Percentiles rank a stretch among this genome's conserved stretches.
phyloP scores from a whole-genome alignment of 768 basidiomycete genomes.

The Boletus rufocinnamomeus region DNA sequence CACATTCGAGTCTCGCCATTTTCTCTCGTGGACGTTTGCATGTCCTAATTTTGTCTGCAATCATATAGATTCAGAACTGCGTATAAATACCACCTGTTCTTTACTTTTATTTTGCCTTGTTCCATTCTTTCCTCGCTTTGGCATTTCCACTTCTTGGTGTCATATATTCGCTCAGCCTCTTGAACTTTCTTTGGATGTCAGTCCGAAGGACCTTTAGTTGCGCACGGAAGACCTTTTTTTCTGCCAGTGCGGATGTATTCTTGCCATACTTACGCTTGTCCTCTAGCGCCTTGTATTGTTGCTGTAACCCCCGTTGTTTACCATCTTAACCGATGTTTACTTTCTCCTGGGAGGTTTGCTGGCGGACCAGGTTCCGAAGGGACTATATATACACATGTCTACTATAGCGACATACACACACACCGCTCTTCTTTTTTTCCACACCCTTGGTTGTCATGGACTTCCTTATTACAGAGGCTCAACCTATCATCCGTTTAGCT shows the following conservation, averaged over 20 bases:
- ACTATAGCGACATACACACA: not conserved
- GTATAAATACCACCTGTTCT: conserved; percentile 18
- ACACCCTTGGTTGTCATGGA: not conserved
- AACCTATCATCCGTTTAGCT: not conserved
- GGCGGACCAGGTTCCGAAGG: conserved; percentile 1
- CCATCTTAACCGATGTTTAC: not conserved
- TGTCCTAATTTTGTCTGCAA: not conserved
- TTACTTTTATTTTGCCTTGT: not conserved
- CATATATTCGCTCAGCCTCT: not conserved
- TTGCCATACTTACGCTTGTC: not conserved
- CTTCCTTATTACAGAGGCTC: not conserved
- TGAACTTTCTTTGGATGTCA: not conserved
- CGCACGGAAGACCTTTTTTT: not conserved
- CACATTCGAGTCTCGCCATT: not conserved
- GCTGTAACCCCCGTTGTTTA: not conserved
- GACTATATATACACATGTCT: not conserved
- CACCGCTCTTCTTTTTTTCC: too few species aligned
- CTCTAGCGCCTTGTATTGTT: not conserved
- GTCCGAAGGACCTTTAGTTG: not conserved
- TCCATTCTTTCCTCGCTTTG: not conserved
- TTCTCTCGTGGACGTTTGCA: not conserved
- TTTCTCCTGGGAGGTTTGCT: conserved; percentile 13
- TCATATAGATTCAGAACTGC: conserved; percentile 10
- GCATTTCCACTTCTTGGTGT: not conserved
- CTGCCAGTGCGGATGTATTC: conserved; percentile 2